Evolutionary conservation across 495 filamentous ascomycete species (phyloP).

Genomic region (Penicillium samsonianum): DNA sequence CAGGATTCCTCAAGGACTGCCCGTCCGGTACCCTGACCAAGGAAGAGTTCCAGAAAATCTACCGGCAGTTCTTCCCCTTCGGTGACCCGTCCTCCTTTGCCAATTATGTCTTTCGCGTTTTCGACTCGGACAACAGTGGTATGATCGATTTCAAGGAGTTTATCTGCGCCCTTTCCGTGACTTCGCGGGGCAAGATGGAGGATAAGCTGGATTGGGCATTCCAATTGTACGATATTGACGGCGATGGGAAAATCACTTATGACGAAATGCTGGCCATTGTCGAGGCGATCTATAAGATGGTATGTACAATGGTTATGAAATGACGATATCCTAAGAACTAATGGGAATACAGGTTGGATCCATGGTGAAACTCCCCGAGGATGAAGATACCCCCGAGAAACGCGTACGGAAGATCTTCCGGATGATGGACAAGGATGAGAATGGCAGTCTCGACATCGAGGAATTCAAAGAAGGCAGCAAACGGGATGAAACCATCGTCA

Average conservation of each 20-base stretch:
- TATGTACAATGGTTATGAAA: conserved; percentile 38
- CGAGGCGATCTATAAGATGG: conserved; percentile 99
- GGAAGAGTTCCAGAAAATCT: conserved; percentile 98
- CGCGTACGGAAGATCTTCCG: conserved; percentile 97
- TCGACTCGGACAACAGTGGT: conserved; percentile 94
- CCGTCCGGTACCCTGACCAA: conserved; percentile 95
- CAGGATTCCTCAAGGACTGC: conserved; percentile 98
- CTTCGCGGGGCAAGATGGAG: conserved; percentile 96
- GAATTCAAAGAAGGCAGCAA: conserved; percentile 99
- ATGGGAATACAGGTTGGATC: conserved; percentile 75
- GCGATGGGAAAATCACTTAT: conserved; percentile 97
- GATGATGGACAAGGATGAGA: conserved; percentile 99
- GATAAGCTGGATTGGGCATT: conserved; percentile 99
- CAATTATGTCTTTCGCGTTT: conserved; percentile 99
- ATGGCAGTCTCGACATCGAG: conserved; percentile 86
- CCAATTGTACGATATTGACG: conserved; percentile 98
- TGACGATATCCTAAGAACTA: conserved; percentile 10
- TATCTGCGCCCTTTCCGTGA: conserved; percentile 97
- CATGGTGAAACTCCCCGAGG: conserved; percentile 98
- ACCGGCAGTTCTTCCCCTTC: conserved; percentile 98
- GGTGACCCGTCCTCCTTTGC: conserved; percentile 96
- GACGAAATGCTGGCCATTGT: conserved; percentile 99
- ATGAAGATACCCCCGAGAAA: conserved; percentile 99
- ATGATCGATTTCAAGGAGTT: conserved; percentile 99
- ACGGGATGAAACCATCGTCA: conserved; percentile 98